Conservation (phyloP, 345 rosid genomes). For the Populus tremula region DNA sequence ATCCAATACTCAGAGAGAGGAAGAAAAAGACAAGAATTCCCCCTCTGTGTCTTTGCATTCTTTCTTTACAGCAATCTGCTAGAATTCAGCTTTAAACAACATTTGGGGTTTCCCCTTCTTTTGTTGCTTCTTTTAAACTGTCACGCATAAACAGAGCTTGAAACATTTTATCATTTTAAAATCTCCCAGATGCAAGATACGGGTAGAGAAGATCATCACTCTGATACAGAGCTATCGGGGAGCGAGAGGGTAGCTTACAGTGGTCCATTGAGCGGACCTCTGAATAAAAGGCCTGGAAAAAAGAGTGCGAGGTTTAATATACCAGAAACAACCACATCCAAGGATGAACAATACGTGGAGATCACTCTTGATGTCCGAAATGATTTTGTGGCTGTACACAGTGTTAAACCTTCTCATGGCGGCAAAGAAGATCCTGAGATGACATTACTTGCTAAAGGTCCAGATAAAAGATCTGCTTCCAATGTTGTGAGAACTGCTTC, state of each 20-base stretch:
- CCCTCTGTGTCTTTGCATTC: background rate
- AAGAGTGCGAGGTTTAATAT: constrained; percentile 39
- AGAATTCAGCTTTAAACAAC: background rate
- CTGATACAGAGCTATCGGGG: constrained; percentile 40
- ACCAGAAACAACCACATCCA: constrained; percentile 25
- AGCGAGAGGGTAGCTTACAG: constrained; percentile 32
- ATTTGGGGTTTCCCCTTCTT: background rate
- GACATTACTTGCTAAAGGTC: constrained; percentile 39
- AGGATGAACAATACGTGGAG: constrained; percentile 37
- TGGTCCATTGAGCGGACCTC: constrained; percentile 52
- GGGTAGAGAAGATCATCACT: constrained; percentile 33
- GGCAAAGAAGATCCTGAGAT: constrained; percentile 41
- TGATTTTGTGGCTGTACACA: constrained; percentile 28
- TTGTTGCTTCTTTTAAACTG: background rate
- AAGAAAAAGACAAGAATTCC: background rate
- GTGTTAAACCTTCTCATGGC: constrained; percentile 38
- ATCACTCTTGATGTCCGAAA: constrained; percentile 23
- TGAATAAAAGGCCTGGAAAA: constrained; percentile 40
- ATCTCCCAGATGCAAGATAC: constrained; percentile 19
- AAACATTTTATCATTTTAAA: background rate
- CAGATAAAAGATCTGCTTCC: constrained; percentile 47
- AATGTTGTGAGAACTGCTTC: constrained; percentile 50
- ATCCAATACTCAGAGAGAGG: background rate
- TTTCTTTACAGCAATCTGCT: background rate
- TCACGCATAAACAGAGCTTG: background rate